These are phyloP conservation scores for Tetrapisispora phaffii DNA, from an alignment of 805 yeast species.

Conservation along the genomic window DNA sequence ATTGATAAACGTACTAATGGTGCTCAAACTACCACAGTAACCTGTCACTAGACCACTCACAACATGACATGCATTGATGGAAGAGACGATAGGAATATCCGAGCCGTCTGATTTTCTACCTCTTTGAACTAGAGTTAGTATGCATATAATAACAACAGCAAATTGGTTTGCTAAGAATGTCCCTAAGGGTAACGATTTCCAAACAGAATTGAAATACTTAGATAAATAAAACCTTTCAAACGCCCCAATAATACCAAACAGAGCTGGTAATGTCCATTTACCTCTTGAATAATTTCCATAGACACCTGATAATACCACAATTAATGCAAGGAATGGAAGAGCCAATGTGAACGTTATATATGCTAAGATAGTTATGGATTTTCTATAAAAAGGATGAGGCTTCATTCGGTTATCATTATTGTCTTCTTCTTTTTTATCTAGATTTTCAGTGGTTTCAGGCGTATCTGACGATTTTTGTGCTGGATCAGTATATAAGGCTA, in stretches of 20 bases:
- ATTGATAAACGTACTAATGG: constrained; percentile 68
- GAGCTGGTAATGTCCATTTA: constrained; percentile 57
- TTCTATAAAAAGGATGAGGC: constrained; percentile 2
- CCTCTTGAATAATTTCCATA: constrained; percentile 39
- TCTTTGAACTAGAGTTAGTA: constrained; percentile 25
- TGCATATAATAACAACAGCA: constrained; percentile 25
- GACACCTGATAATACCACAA: constrained; percentile 24
- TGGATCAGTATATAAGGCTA: neutral
- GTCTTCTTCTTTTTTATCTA: neutral
- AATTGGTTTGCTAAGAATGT: constrained; percentile 41
- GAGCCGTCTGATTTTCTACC: constrained; percentile 28
- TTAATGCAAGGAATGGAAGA: constrained; percentile 21
- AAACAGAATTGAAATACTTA: constrained; percentile 35
- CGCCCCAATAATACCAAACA: constrained; percentile 69
- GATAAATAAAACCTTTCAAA: constrained; percentile 47
- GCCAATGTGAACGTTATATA: constrained; percentile 3
- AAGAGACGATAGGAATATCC: constrained; percentile 26
- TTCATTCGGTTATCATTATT: neutral
- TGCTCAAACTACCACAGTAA: constrained; percentile 60
- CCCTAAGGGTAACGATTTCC: constrained; percentile 44
- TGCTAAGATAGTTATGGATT: constrained; percentile 1
- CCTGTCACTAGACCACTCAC: constrained; percentile 51
- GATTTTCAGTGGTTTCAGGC: neutral
- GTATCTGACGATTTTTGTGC: neutral
- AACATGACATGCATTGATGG: constrained; percentile 38